phyloP scores from a whole-genome alignment of 352 stramenopile species.

The Pythium aquatile region DNA sequence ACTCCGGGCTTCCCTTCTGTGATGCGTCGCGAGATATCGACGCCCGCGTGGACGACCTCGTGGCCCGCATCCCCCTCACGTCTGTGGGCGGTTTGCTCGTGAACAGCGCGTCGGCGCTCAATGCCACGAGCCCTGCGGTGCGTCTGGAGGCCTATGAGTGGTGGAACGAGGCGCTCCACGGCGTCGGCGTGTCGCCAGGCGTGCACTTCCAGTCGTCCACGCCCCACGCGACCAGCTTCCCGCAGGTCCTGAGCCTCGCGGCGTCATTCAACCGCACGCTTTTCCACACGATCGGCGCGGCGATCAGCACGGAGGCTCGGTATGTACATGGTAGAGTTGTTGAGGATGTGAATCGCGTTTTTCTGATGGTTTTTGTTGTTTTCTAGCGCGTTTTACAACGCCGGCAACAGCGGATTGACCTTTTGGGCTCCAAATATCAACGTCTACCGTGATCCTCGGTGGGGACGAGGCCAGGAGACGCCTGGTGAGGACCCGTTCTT shows the following conservation, averaged over 20 bases:
- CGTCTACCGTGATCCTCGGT: constrained; percentile 91
- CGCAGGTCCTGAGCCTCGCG: constrained; percentile 74
- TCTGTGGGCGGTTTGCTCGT: constrained; percentile 71
- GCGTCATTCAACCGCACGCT: constrained; percentile 88
- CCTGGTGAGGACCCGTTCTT: constrained; percentile 91
- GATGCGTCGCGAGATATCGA: constrained; percentile 46
- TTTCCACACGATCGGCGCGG: constrained; percentile 70
- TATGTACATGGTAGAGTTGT: not conserved
- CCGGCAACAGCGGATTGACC: constrained; percentile 72
- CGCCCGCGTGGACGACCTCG: constrained; percentile 63
- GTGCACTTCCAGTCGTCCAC: constrained; percentile 56
- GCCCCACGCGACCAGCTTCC: constrained; percentile 86
- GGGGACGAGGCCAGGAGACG: constrained; percentile 89
- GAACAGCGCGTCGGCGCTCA: constrained; percentile 46
- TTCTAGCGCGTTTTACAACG: constrained; percentile 74
- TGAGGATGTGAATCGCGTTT: not conserved
- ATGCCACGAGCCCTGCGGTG: constrained; percentile 14
- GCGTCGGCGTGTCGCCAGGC: constrained; percentile 66
- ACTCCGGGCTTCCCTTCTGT: constrained; percentile 66
- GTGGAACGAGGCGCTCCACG: constrained; percentile 91
- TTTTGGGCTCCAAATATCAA: constrained; percentile 95
- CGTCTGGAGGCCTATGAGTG: constrained; percentile 77
- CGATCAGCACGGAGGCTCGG: constrained; percentile 80
- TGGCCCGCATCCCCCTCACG: constrained; percentile 57
- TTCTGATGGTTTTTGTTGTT: not conserved